Base-by-base conservation (phyloP, 495 filamentous ascomycete species). In the Parathielavia hyrcaniae region DNA sequence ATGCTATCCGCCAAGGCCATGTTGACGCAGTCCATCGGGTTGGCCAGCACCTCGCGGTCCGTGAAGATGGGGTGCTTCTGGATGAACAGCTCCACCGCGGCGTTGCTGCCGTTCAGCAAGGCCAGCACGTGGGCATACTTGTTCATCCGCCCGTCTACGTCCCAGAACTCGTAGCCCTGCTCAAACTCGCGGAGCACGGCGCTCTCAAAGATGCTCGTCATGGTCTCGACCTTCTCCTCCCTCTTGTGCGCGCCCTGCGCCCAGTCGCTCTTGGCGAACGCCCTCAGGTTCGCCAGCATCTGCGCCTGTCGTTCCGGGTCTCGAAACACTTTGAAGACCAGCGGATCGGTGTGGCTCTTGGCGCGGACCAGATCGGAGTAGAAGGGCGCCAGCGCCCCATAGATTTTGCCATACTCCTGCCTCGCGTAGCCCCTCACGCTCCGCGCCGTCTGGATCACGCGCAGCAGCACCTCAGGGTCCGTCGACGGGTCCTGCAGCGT, bases 121-220 rank as follows among this genome's bases (percentile, higher is more conserved):
- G 83, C 84, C 20, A 98, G 75, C 22, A 97, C 88, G 59, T 91
- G 83, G 11, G 91, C 90, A 72, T 96, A 97, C 69, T 87, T 82
- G 55, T 81, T 82, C 91, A 96, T 95, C 39, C 83, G 79, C 12
- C 88, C 90, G 63, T 96, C 86, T 52, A 95, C 83, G 71, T 99
- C 92, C 67, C 85, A 86, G n/a, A 83, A 83, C 68, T 95, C 89
- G 60, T 91, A 90, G 5, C 88, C 95, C 61, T 87, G 87, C 68
- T 95, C 88, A 65, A 97, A 97, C 70, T 97, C 92, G 51, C 86
- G 81, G 51, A 95, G 72, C 9, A 92, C 91, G 4, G 91, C 89
- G 55, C 85, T 91, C 71, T 97, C 91, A 64, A 99, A 97, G 62
- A 92, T 86, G 26, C 79, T 79, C 44, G 86, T 78, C 76, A 93